These are phyloP conservation scores for Myxozyma neotropica DNA, from an alignment of 805 yeast genomes.

Conservation along the genomic window DNA sequence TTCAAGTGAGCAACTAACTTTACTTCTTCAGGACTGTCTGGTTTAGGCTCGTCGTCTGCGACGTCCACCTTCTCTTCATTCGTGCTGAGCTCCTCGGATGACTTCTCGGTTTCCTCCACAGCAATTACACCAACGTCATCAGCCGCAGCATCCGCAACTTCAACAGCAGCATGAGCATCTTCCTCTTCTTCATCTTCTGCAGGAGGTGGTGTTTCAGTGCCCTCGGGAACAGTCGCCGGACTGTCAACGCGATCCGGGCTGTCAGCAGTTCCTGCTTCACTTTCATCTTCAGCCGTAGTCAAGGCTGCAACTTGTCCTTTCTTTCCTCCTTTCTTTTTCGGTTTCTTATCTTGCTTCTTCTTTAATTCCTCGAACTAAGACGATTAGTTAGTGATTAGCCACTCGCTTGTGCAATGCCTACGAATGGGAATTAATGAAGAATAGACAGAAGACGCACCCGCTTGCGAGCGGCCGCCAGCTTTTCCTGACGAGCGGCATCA, in stretches of 20 bases:
- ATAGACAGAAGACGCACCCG: constrained; percentile 46
- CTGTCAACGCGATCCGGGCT: constrained; percentile 19
- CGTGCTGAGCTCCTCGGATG: constrained; percentile 43
- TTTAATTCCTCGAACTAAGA: constrained; percentile 63
- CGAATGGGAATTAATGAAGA: background rate
- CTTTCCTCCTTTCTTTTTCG: constrained; percentile 32
- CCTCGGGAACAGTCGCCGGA: constrained; percentile 17
- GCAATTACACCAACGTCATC: constrained; percentile 35
- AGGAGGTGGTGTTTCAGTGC: constrained; percentile 36
- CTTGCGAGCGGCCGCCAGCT: constrained; percentile 73
- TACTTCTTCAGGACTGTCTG: background rate
- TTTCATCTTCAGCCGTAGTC: constrained; percentile 3
- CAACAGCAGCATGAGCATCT: constrained; percentile 42
- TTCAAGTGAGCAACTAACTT: constrained; percentile 4
- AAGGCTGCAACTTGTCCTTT: constrained; percentile 7
- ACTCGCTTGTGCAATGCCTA: background rate
- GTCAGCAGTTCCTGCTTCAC: constrained; percentile 4
- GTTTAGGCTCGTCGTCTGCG: background rate
- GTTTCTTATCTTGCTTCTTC: constrained; percentile 55
- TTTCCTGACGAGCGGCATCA: constrained; percentile 52
- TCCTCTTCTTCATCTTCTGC: constrained; percentile 40
- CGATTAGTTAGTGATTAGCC: background rate
- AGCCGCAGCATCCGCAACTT: constrained; percentile 53
- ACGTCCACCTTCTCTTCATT: constrained; percentile 35
- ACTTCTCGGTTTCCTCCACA: constrained; percentile 24